A percentile compares a stretch with the other conserved stretches of the same genome.
phyloP scores from a whole-genome alignment of 345 rosid genomes.

The Moringa oleifera region DNA sequence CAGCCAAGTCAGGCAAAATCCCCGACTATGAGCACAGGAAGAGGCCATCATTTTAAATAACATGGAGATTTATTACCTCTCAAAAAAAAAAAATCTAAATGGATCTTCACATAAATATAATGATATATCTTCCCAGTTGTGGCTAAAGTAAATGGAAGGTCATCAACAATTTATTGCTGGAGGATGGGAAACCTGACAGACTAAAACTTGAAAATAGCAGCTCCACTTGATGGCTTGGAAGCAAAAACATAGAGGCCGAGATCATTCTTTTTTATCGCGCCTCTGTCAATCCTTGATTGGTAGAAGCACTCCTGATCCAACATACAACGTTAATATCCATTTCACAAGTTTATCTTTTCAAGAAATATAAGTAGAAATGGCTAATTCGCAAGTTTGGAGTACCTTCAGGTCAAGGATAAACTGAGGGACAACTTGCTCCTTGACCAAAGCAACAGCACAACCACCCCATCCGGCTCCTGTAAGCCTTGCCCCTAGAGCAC shows the following conservation, averaged over 20 bases:
- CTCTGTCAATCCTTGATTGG: conserved; percentile 67
- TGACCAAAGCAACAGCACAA: conserved; percentile 87
- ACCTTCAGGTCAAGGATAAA: conserved; percentile 89
- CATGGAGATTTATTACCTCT: too few species aligned
- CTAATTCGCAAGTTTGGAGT: neutral
- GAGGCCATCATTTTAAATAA: too few species aligned
- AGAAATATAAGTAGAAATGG: neutral
- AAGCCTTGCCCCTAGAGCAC: conserved; percentile 92
- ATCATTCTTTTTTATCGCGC: conserved; percentile 56
- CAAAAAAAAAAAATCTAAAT: too few species aligned
- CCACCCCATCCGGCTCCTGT: conserved; percentile 99
- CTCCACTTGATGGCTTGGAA: conserved; percentile 97
- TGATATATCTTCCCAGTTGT: too few species aligned
- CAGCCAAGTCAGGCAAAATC: too few species aligned
- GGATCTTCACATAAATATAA: too few species aligned
- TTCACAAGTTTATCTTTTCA: neutral
- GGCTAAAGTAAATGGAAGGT: too few species aligned
- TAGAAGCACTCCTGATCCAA: conserved; percentile 69
- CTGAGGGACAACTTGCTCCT: conserved; percentile 68
- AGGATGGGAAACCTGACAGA: neutral
- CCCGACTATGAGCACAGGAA: too few species aligned
- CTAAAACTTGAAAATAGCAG: conserved; percentile 82
- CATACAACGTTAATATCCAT: neutral
- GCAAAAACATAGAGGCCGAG: conserved; percentile 89
- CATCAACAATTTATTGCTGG: too few species aligned